phyloP scores from a whole-genome alignment of 2,329 filamentous ascomycete species.

The Xylaria sp. region DNA sequence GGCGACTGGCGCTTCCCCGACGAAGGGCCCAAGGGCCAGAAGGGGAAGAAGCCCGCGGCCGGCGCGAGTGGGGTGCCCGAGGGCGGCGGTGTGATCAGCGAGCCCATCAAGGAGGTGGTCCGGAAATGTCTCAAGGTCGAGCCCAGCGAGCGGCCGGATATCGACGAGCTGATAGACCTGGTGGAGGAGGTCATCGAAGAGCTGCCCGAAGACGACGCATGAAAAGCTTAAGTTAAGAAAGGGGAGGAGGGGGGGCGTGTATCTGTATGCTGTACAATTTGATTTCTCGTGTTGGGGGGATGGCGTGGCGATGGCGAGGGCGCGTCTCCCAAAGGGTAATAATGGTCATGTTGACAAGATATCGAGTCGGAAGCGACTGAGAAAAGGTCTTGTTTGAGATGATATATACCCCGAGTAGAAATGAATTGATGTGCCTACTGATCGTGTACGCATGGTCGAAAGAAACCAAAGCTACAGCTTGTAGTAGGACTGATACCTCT shows the following conservation, averaged over 20 bases:
- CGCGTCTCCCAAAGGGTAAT: constrained; percentile 13
- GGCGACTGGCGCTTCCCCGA: constrained; percentile 98
- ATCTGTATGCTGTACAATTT: constrained; percentile 22
- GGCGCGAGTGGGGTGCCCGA: constrained; percentile 35
- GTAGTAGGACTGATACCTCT: neutral
- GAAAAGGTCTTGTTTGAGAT: neutral
- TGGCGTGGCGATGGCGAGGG: constrained; percentile 13
- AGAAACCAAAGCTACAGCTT: neutral
- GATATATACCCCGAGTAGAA: neutral
- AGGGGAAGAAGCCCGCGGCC: constrained; percentile 48
- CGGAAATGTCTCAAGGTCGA: constrained; percentile 85
- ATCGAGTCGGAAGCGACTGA: neutral
- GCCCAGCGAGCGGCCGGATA: constrained; percentile 74
- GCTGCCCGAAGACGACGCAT: constrained; percentile 35
- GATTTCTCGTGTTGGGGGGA: constrained; percentile 15
- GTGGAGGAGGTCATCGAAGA: constrained; percentile 39
- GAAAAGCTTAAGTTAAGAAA: constrained; percentile 5
- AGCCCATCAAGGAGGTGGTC: constrained; percentile 84
- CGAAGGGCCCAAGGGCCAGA: constrained; percentile 65
- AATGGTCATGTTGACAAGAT: neutral
- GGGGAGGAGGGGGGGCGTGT: neutral
- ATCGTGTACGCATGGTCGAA: neutral
- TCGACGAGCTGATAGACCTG: constrained; percentile 40
- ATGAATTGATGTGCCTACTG: neutral
- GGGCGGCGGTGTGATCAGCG: constrained; percentile 67